These are phyloP conservation scores for Gossypium bickii DNA, from an alignment of 345 rosid species.

Conservation along the genomic window DNA sequence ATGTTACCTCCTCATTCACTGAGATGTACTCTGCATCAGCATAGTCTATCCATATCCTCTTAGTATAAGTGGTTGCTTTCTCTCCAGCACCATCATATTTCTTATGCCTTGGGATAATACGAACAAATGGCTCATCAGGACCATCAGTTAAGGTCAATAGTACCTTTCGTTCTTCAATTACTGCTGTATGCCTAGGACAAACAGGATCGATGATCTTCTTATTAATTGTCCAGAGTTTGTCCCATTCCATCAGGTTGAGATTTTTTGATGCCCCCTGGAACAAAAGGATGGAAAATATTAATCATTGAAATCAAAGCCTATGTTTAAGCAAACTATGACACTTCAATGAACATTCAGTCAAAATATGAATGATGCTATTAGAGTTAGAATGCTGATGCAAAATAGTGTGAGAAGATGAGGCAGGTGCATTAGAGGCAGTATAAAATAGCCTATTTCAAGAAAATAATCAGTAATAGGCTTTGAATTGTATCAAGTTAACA, in stretches of 20 bases:
- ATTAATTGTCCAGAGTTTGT: conserved; percentile 93
- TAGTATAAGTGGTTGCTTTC: conserved; percentile 77
- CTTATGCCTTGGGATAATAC: conserved; percentile 78
- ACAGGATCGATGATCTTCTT: conserved; percentile 92
- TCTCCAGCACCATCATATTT: conserved; percentile 92
- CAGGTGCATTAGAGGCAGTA: neutral
- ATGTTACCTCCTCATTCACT: conserved; percentile 71
- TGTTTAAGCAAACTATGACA: neutral
- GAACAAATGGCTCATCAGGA: conserved; percentile 67
- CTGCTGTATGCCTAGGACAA: conserved; percentile 97
- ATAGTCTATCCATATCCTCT: conserved; percentile 72
- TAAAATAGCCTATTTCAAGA: neutral
- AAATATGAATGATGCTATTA: neutral
- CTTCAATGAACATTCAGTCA: neutral
- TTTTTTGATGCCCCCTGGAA: conserved; percentile 89
- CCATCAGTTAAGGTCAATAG: conserved; percentile 56
- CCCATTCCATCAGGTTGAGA: conserved; percentile 98
- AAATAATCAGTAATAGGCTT: neutral
- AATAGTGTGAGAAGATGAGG: neutral
- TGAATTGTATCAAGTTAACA: neutral
- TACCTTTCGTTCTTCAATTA: conserved; percentile 34
- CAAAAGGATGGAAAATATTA: conserved; percentile 2
- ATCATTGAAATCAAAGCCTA: neutral
- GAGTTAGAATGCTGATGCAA: neutral
- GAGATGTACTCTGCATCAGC: conserved; percentile 68